Evolutionary conservation across 2,329 filamentous ascomycete genomes (phyloP), one percentile per base, ranked within the genome.

Genomic region (Beauveria sp.): DNA sequence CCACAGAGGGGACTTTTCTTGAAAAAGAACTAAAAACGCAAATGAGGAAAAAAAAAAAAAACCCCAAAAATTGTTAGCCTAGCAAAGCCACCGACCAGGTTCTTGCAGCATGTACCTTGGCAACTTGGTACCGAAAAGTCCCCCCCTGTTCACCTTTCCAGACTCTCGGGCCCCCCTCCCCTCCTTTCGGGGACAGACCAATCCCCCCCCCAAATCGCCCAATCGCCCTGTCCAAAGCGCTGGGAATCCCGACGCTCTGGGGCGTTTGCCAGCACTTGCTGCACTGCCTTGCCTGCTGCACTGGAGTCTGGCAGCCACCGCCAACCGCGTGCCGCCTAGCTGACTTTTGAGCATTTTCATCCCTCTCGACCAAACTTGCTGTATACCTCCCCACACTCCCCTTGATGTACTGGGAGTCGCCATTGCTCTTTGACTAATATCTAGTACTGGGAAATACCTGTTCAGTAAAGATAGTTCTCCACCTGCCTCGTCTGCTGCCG

Each of bases 121-220:
- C 18, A 34, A 18, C 49, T n/a, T 51, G 28, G 14, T 16, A 38
- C 26, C 49, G 50, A 38, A 52, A 40, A 14, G 50, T 9, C n/a
- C 24, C 28, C 38, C 43, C 59, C 60, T 50, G 52, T 26, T 34
- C 45, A 50, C 52, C 34, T 62, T 62, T 57, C 60, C 60, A 62
- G 60, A 51, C 52, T 62, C 60, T 62, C 60, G 60, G 60, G 60
- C 60, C 60, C 51, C 60, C 51, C 52, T 24, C 46, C 18, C 50
- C 42, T n/a, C 28, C 31, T 57, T 40, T 16, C 34, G 34, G 34
- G 34, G 34, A 38, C 34, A 38, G 34, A 38, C 34, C 34, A 38
- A 31, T 12, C 26, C 38, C 48, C 20, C 55, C 22, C 24, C 43
- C 45, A 28, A 48, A 24, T 57, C 57, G 34, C 57, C 48, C 38